Conservation (phyloP, 495 filamentous ascomycete genomes). For the Hypoxylon subgilvum region DNA sequence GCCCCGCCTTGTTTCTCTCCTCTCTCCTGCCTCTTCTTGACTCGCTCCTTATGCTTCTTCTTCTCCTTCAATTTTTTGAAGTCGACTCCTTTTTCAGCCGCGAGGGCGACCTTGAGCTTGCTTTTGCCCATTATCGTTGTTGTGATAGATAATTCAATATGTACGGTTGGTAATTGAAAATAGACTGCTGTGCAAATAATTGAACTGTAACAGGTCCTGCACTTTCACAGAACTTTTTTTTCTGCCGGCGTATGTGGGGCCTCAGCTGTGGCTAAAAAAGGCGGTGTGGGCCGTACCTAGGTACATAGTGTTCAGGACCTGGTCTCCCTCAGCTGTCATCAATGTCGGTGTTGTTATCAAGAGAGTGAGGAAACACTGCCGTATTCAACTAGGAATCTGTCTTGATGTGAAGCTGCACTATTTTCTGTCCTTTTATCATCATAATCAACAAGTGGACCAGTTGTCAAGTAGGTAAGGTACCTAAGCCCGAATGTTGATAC, state of each 20-base stretch:
- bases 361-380: too few relatives aligned
- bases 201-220: slow-evolving; percentile 21
- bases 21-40: slow-evolving; percentile 57
- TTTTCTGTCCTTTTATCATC: too few relatives aligned
- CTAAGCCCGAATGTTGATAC: too few relatives aligned
- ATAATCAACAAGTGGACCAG: too few relatives aligned
- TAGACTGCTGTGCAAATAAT: slow-evolving; percentile 14
- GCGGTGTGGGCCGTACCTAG: too few relatives aligned
- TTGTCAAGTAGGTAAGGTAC: too few relatives aligned
- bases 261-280: slow-evolving; percentile 13
- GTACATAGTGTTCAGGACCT: too few relatives aligned
- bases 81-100: slow-evolving; percentile 70
- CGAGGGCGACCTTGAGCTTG: slow-evolving; percentile 69
- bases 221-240: slow-evolving; percentile 40
- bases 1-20: slow-evolving; percentile 46
- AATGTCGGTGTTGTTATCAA: too few relatives aligned
- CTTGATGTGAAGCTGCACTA: too few relatives aligned
- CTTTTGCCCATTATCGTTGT: slow-evolving; percentile 55
- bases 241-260: slow-evolving; percentile 29
- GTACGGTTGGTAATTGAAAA: slow-evolving; percentile 5
- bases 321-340: too few relatives aligned
- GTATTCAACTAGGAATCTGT: too few relatives aligned
- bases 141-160: slow-evolving; percentile 12
- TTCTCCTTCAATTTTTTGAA: slow-evolving; percentile 68
- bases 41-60: slow-evolving; percentile 59